These are phyloP conservation scores for Zizania palustris DNA, from an alignment of 202 grass and related monocot species.

Conservation along the genomic window DNA sequence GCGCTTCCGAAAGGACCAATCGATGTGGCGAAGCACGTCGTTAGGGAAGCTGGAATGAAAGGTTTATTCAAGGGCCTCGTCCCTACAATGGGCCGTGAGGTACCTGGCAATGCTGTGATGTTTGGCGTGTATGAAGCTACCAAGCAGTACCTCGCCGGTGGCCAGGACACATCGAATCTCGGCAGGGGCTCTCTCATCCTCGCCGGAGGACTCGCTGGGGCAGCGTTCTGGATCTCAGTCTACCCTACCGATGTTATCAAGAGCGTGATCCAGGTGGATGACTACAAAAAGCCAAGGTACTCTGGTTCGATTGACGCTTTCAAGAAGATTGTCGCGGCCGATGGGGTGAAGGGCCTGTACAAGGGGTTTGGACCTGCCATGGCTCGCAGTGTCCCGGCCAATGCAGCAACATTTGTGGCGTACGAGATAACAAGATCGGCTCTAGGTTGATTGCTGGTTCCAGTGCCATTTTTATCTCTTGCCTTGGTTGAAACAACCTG, in stretches of 20 bases:
- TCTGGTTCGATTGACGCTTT: constrained; percentile 59
- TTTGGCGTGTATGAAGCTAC: constrained; percentile 69
- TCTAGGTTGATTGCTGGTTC: constrained; percentile 47
- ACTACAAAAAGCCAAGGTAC: constrained; percentile 73
- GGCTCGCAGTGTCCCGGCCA: constrained; percentile 70
- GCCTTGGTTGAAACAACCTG: not conserved
- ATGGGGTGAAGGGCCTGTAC: constrained; percentile 71
- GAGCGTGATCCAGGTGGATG: constrained; percentile 75
- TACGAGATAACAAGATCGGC: constrained; percentile 61
- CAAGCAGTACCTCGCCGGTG: constrained; percentile 71
- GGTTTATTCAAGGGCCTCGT: constrained; percentile 69
- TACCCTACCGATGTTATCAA: constrained; percentile 74
- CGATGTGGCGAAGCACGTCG: constrained; percentile 67
- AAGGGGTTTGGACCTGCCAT: constrained; percentile 76
- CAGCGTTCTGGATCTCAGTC: constrained; percentile 56
- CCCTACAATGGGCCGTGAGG: constrained; percentile 65
- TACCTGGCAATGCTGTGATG: constrained; percentile 70
- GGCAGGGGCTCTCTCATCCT: constrained; percentile 55
- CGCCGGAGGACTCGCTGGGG: constrained; percentile 59
- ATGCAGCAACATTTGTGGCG: constrained; percentile 67
- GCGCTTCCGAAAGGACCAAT: constrained; percentile 64
- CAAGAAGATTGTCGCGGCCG: constrained; percentile 59
- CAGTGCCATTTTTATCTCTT: constrained; percentile 23
- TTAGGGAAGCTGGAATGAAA: constrained; percentile 53
- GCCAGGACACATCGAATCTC: constrained; percentile 57